Conservation (phyloP, 1,284 basidiomycete species). For the Stereum hirsutum region DNA sequence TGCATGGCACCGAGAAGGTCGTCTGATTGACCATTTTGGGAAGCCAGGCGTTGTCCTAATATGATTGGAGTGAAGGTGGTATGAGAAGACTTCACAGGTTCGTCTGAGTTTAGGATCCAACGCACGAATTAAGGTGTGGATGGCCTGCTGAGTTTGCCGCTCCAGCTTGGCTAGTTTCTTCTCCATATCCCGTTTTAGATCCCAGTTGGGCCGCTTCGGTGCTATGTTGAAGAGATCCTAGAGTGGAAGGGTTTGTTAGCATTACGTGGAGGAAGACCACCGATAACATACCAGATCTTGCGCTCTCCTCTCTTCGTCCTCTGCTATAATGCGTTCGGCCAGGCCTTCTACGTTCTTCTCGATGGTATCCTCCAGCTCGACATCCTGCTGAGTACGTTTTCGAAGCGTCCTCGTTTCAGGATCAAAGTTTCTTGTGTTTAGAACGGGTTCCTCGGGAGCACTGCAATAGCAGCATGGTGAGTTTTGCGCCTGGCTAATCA, state of each 20-base stretch:
- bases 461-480: constrained; percentile 6
- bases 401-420: constrained; percentile 71
- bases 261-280: constrained; percentile 1
- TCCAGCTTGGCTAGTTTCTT: constrained; percentile 87
- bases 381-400: constrained; percentile 46
- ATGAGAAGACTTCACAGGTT: constrained; percentile 1
- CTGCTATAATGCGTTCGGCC: constrained; percentile 74
- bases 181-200: constrained; percentile 90
- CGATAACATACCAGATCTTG: constrained; percentile 75
- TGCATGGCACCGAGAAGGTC: constrained; percentile 74
- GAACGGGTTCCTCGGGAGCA: constrained; percentile 36
- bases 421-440: constrained; percentile 82
- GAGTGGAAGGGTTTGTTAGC: constrained; percentile 2
- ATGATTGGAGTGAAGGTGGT: constrained; percentile 13
- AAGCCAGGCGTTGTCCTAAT: constrained; percentile 65
- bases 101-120: constrained; percentile 16
- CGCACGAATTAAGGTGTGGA: constrained; percentile 88
- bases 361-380: constrained; percentile 73
- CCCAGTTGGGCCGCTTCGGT: constrained; percentile 95
- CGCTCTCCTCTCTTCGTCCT: constrained; percentile 76
- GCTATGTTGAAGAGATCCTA: constrained; percentile 96
- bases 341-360: constrained; percentile 82
- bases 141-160: constrained; percentile 83
- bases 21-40: constrained; percentile 68
- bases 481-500: background rate